Base-by-base conservation (phyloP, 805 yeast genomes). In the Schizosaccharomyces osmophilus region DNA sequence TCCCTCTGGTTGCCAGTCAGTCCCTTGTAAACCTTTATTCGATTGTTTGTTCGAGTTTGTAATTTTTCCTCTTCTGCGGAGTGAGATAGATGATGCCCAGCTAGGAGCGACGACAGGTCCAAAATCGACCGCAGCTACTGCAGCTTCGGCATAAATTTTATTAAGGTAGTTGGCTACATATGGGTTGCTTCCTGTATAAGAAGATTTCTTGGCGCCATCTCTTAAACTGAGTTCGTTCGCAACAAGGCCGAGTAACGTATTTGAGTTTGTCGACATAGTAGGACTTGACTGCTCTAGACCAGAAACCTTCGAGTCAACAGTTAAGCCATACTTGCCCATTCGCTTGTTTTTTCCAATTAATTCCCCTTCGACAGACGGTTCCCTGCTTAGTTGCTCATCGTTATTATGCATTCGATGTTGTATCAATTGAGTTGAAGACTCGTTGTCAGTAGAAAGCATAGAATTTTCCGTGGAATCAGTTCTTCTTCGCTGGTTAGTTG, bases 111-210 rank as follows among this genome's bases (percentile, higher is more conserved):
- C 57, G 11, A 36, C 36, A 51, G 57, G 36, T 6, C 57, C 57
- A 24, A 51, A 17, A 15, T 51, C 36, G 13, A 51, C 36, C 36
- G 31, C 19, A 22, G 57, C 13, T 5, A 29, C 57, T 13, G 36
- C 31, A 0, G 87, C 85, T 48, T 78, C 81, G 62, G 82, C 75
- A 22, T 74, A 74, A 24, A 82, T 73, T 17, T 74, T 75, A 11
- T 74, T 73, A 61, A 88, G 73, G 66, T 78, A 83, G 54, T 77
- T 76, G 61, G 78, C 67, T 41, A 88, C 80, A 63, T 79, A 81
- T 1, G 82, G 82, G 66, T 84, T 83, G 31, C 73, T 71, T 0
- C 95, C 95, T 1, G 73, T 75, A 68, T 87, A 87, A 80, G 82
- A 48, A 71, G 62, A 64, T 8, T 60, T 64, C 26, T 51, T 51